Evolutionary conservation across 2,329 filamentous ascomycete species (phyloP).

Genomic region (Akanthomyces muscarius): DNA sequence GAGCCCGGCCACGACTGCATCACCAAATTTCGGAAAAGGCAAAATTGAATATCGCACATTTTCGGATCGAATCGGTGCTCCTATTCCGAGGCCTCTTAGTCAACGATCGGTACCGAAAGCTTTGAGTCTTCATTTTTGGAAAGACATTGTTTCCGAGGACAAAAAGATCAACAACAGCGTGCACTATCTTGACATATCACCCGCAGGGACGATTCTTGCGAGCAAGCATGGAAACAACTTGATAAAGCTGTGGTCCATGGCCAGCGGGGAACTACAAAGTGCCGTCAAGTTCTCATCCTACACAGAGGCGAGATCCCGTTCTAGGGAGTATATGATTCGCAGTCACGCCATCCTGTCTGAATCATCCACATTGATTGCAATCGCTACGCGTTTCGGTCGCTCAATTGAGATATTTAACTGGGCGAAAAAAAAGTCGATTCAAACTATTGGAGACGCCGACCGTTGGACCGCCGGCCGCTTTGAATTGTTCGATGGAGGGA

Average conservation of each 20-base stretch:
- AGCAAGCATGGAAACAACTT: conserved; percentile 57
- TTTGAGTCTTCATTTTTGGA: conserved; percentile 19
- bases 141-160: conserved; percentile 23
- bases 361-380: conserved; percentile 34
- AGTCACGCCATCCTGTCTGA: conserved; percentile 41
- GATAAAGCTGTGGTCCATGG: conserved; percentile 84
- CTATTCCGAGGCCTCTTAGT: conserved; percentile 4
- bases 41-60: neutral
- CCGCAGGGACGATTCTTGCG: conserved; percentile 31
- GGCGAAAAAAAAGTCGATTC: conserved; percentile 36
- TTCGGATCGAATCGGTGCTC: neutral
- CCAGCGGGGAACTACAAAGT: conserved; percentile 69
- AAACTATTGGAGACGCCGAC: conserved; percentile 35
- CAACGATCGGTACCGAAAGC: conserved; percentile 6
- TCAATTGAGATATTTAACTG: conserved; percentile 39
- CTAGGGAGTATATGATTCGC: conserved; percentile 40
- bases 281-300: conserved; percentile 38
- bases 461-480: conserved; percentile 36
- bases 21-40: neutral
- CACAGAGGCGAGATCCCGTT: conserved; percentile 35
- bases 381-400: conserved; percentile 38
- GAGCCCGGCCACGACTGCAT: neutral
- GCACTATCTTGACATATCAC: conserved; percentile 35
- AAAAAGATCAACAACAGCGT: conserved; percentile 32
- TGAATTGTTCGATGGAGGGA: conserved; percentile 32